phyloP scores from a whole-genome alignment of 2,329 filamentous ascomycete species.

The Venturia effusa region DNA sequence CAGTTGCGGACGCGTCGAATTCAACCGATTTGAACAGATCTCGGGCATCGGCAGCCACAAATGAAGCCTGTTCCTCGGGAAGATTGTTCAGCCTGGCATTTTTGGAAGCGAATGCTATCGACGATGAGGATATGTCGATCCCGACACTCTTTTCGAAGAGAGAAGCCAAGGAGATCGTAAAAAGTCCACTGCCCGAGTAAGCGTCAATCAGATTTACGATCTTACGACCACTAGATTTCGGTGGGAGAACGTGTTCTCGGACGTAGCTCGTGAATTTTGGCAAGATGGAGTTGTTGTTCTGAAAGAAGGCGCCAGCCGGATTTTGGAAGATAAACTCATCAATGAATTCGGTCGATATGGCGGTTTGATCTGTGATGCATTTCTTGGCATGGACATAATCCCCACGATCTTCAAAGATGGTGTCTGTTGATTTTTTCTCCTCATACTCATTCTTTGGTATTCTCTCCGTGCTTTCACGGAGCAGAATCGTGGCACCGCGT shows the following conservation, averaged over 20 bases:
- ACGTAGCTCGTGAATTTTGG: constrained; percentile 79
- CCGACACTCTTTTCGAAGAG: constrained; percentile 72
- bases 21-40: constrained; percentile 67
- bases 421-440: constrained; percentile 19
- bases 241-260: constrained; percentile 46
- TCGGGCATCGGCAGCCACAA: constrained; percentile 81
- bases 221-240: constrained; percentile 19
- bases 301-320: constrained; percentile 91
- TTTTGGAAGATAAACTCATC: constrained; percentile 78
- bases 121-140: constrained; percentile 76
- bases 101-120: constrained; percentile 64
- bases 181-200: constrained; percentile 93
- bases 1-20: constrained; percentile 70
- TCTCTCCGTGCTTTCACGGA: constrained; percentile 74
- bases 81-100: constrained; percentile 75
- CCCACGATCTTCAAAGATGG: constrained; percentile 45
- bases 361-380: constrained; percentile 80
- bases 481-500: constrained; percentile 74
- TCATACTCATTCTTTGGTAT: constrained; percentile 35
- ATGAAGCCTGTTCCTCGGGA: constrained; percentile 55
- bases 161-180: constrained; percentile 83
- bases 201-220: constrained; percentile 92
- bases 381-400: constrained; percentile 67
- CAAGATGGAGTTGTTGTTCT: constrained; percentile 99
- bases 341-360: constrained; percentile 76